Evolutionary conservation across 768 basidiomycete species (phyloP), one percentile per base, ranked within the genome.

Genomic region (Mycena latifolia): DNA sequence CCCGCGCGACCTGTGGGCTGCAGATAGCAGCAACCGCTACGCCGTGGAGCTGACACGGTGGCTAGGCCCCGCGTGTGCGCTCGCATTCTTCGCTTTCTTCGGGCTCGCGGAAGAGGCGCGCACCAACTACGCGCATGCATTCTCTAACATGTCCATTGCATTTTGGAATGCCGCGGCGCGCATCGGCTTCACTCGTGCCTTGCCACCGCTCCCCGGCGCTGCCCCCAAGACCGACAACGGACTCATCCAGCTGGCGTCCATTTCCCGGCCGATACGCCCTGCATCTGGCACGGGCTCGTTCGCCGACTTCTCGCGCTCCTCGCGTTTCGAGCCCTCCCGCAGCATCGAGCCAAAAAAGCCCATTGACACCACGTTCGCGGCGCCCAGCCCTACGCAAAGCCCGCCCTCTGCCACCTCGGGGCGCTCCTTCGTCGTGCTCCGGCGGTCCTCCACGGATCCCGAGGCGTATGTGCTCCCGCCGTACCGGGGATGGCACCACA

Each of bases 11-110:
- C 24, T 75, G 66, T 72, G 68, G 65, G 35, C 60, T 10, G 46
- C 33, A 18, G 53, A 52, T 25, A 10, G 20, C 5, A 43, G 2
- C 28, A 51, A 35, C 31, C 71, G 35, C 61, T 12, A 37, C 72
- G 12, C 75, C 72, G 1, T 69, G 76, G 50, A 72, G 72, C 35
- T 71, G 28, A 55, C 60, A 9, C 65, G 73, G 2, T 68, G 66
- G 66, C 27, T 71, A 15, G 56, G 39, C 10, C 67, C 72, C 15
- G 41, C 27, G 5, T 76, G 75, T n/a, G 73, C 83, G 2, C 57
- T 85, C 37, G 41, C 87, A 11, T 88, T 89, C 76, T 86, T 90
- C 73, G 73, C 76, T 4, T 82, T 89, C 75, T 89, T 90, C 70
- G 84, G 81, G 1, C 82, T 86, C 45, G 82, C 81, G 0, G 78